Base-by-base conservation (phyloP, 805 yeast genomes). In the Tetrapisispora nanseiensis region DNA sequence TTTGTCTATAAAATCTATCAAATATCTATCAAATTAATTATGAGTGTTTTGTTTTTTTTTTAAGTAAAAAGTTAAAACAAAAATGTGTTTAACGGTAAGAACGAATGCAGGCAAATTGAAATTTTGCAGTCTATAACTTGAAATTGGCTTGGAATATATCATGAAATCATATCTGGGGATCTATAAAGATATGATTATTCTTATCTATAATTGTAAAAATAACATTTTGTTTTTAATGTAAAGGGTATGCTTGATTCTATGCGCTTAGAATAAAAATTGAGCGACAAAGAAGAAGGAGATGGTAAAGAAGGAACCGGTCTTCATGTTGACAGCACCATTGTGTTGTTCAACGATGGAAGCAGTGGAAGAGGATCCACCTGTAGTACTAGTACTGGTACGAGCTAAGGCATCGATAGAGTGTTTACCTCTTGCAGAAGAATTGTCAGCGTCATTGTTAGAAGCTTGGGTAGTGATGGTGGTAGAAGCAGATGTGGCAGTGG, bases 231-330 rank as follows among this genome's bases (percentile, higher is more conserved):
- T n/a, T n/a, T n/a, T n/a, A n/a, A n/a, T n/a, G n/a, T n/a, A n/a
- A n/a, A n/a, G n/a, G n/a, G n/a, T n/a, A n/a, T n/a, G 12, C 8
- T 13, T 5, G 10, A 13, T 21, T 16, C 20, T n/a, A 13, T 2
- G 23, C 23, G 11, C 20, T 22, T 40, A 32, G 22, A 20, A 40
- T 28, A 33, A 22, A n/a, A 40, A 29, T 26, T 28, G 33, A 24
- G 33, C 33, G n/a, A 15, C 39, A n/a, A 34, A 32, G 37, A 39
- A 26, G 51, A 37, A 29, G 34, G 31, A 9, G 12, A 35, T 24
- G 29, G 38, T 35, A 18, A 24, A 6, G 22, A 35, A 24, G 3
- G 38, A 35, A 15, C 30, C 30, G 18, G 30, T 24, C 16, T 35
- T 35, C 23, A 24, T 16, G 23, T 35, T 35, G 9, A 26, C 15